Conservation (phyloP, 352 stramenopile genomes). For the Globisporangium cylindrosporum region DNA sequence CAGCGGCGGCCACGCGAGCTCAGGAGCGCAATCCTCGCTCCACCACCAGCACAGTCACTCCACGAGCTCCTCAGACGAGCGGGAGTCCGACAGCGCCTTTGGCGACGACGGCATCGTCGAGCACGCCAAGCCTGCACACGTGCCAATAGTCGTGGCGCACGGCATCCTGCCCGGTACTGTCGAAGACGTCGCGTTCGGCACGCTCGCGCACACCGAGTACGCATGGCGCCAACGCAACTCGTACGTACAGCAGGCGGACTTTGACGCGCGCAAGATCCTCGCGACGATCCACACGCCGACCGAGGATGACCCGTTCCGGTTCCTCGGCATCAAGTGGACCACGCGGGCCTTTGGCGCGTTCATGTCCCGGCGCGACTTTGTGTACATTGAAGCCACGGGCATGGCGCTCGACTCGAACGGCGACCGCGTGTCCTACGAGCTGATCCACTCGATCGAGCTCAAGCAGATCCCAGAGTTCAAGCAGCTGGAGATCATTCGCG, state of each 20-base stretch:
- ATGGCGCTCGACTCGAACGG: conserved; percentile 20
- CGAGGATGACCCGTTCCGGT: conserved; percentile 49
- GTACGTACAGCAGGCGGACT: conserved; percentile 33
- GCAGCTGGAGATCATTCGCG: conserved; percentile 34
- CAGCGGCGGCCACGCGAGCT: not conserved
- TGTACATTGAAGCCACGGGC: conserved; percentile 20
- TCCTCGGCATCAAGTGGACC: conserved; percentile 50
- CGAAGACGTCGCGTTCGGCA: conserved; percentile 46
- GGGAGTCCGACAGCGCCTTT: conserved; percentile 36
- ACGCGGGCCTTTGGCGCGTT: conserved; percentile 30
- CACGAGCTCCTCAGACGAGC: conserved; percentile 36
- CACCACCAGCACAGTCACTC: conserved; percentile 15
- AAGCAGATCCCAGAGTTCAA: conserved; percentile 15
- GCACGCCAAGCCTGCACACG: conserved; percentile 31
- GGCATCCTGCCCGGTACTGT: conserved; percentile 39
- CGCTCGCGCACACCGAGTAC: conserved; percentile 31
- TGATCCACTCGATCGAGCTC: conserved; percentile 17
- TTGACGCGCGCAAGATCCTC: conserved; percentile 35
- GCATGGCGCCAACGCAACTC: conserved; percentile 34
- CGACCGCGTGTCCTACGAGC: conserved; percentile 16
- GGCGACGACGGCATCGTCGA: conserved; percentile 32
- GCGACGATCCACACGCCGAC: conserved; percentile 38
- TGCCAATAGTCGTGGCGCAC: conserved; percentile 32
- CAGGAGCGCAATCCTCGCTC: conserved; percentile 8
- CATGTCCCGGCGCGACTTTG: conserved; percentile 38